Base-by-base conservation (phyloP, 441 rosid species). In the Adansonia gregorii region DNA sequence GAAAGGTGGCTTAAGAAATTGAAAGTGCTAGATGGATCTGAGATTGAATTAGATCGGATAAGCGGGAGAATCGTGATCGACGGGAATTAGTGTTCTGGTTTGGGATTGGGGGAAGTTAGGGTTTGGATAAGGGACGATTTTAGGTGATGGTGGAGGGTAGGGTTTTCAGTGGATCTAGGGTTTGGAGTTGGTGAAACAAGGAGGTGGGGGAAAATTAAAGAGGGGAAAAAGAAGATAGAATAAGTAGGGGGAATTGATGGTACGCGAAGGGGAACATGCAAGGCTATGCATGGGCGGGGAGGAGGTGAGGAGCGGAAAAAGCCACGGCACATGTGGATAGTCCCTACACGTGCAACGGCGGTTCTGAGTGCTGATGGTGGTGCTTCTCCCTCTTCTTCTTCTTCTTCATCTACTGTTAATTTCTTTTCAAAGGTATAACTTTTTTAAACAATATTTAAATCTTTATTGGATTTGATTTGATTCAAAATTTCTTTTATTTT, bases 241-340 rank as follows among this genome's bases (percentile, higher is more conserved):
- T 11, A 43, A 71, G 69, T 73, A 45, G 43, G n/a, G 63, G 59
- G 84, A 79, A 82, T 82, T 86, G 89, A 88, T 88, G 90, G 89
- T 89, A 80, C 78, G 81, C 81, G 85, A 72, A 70, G 82, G 90
- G 74, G 82, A 87, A 88, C 88, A 90, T 88, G 94, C 87, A 75
- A 85, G 89, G 89, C 88, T 87, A 84, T 87, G 92, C 94, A 87
- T 86, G 87, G 90, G 85, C 80, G 75, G 81, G 81, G 72, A 82
- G 86, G 80, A 76, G 85, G 82, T 83, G 87, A 84, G 83, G 82
- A 83, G 85, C 73, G 87, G 83, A 80, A 82, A 73, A 83, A 61
- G 71, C 67, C 81, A 74, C 91, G 81, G 95, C 97, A 87, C 90
- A 92, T 95, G 98, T 88, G 86, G 88, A 85, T 83, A 71, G 89